These are phyloP conservation scores for Actinomucor elegans DNA, from an alignment of 371 early-diverging fungal species.

Conservation along the genomic window DNA sequence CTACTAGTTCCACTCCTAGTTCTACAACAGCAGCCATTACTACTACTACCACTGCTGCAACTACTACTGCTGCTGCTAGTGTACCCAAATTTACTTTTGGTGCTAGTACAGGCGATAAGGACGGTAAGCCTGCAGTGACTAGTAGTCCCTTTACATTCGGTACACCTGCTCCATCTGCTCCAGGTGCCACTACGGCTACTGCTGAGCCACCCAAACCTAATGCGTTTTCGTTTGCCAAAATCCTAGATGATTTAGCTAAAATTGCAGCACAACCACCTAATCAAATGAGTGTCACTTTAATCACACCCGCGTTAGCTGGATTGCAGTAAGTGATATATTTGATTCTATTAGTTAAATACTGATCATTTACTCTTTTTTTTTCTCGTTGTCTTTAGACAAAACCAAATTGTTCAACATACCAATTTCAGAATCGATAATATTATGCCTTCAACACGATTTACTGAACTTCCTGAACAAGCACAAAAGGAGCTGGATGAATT, in stretches of 20 bases:
- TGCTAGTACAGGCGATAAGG: slow-evolving; percentile 8
- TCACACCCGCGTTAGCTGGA: slow-evolving; percentile 24
- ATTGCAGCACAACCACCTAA: slow-evolving; percentile 30
- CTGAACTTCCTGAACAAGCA: slow-evolving; percentile 47
- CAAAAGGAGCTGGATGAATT: slow-evolving; percentile 43
- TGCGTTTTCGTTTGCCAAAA: slow-evolving; percentile 32
- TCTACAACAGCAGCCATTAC: neutral
- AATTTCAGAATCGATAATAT: slow-evolving; percentile 50
- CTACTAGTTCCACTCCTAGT: slow-evolving; percentile 1
- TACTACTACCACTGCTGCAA: neutral
- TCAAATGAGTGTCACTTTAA: slow-evolving; percentile 32
- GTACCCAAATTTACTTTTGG: slow-evolving; percentile 19
- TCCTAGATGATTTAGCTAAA: slow-evolving; percentile 29
- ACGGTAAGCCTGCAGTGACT: slow-evolving; percentile 8
- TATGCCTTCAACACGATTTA: slow-evolving; percentile 31
- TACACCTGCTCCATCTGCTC: slow-evolving; percentile 2
- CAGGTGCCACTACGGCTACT: slow-evolving; percentile 8
- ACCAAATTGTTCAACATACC: slow-evolving; percentile 36
- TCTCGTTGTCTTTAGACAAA: slow-evolving; percentile 23
- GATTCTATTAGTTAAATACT: neutral
- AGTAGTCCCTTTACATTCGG: slow-evolving; percentile 20
- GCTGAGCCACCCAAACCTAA: slow-evolving; percentile 23
- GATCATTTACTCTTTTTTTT: neutral
- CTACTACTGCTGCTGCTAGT: slow-evolving; percentile 9
- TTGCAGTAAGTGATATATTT: slow-evolving; percentile 31